Evolutionary conservation across 192 early-diverging fungal species (phyloP).

Genomic region (Coemansia sp.): DNA sequence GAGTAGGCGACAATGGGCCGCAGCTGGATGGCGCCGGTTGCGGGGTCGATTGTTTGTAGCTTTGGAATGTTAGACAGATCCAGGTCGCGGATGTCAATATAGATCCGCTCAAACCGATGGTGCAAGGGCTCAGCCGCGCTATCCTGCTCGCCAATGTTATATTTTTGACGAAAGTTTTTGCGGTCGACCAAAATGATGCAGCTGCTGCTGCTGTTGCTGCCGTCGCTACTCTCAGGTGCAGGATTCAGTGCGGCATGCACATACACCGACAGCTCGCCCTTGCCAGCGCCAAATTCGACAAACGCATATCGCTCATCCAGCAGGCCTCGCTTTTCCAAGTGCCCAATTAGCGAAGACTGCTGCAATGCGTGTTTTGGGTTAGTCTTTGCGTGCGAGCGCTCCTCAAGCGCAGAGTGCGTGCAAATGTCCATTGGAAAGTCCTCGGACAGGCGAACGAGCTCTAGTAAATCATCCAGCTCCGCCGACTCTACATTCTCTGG

Average conservation of each 20-base stretch:
- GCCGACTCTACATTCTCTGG: background rate
- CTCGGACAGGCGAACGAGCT: slow-evolving; percentile 12
- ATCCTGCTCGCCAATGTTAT: slow-evolving; percentile 19
- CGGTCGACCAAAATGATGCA: slow-evolving; percentile 79
- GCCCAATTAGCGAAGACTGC: slow-evolving; percentile 82
- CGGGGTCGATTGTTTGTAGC: slow-evolving; percentile 17
- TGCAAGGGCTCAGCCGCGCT: background rate
- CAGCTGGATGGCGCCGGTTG: slow-evolving; percentile 5
- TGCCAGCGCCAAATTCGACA: slow-evolving; percentile 82
- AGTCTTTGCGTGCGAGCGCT: background rate
- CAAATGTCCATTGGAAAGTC: slow-evolving; percentile 21
- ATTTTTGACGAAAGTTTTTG: slow-evolving; percentile 75
- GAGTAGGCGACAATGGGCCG: slow-evolving; percentile 71
- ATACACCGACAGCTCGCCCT: slow-evolving; percentile 60
- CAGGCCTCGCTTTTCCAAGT: slow-evolving; percentile 65
- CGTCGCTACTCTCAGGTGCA: slow-evolving; percentile 16
- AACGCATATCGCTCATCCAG: slow-evolving; percentile 62
- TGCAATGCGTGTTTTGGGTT: slow-evolving; percentile 60
- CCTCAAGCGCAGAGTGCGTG: slow-evolving; percentile 15
- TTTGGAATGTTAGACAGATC: slow-evolving; percentile 60
- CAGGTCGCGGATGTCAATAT: slow-evolving; percentile 87
- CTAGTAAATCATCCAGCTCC: slow-evolving; percentile 18
- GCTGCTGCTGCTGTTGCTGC: no score
- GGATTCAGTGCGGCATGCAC: slow-evolving; percentile 49
- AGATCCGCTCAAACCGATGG: slow-evolving; percentile 59